Evolutionary conservation across 306 rosid genomes (phyloP).

Genomic region (Rosa lucieae): DNA sequence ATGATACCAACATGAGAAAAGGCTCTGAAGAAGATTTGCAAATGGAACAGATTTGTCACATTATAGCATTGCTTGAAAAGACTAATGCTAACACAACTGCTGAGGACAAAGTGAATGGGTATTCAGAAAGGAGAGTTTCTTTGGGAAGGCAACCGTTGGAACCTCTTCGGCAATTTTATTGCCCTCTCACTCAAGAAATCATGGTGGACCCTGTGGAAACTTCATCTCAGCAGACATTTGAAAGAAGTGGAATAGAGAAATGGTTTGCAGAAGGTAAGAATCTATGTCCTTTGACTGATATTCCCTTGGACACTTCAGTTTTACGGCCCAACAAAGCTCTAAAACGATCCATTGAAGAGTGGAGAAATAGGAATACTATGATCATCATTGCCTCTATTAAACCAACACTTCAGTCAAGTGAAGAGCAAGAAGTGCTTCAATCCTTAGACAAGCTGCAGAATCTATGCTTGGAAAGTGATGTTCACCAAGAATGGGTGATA

Average conservation of each 20-base stretch:
- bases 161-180: conserved; percentile 52
- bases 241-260: conserved; percentile 62
- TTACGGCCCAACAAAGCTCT: conserved; percentile 65
- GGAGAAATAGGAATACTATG: conserved; percentile 65
- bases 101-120: conserved; percentile 42
- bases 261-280: conserved; percentile 62
- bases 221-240: conserved; percentile 59
- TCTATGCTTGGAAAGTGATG: conserved; percentile 51
- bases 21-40: conserved; percentile 42
- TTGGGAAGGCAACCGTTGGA: conserved; percentile 46
- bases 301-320: conserved; percentile 44
- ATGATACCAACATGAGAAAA: conserved; percentile 33
- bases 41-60: conserved; percentile 38
- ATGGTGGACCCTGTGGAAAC: conserved; percentile 85
- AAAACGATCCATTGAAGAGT: conserved; percentile 62
- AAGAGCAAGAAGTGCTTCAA: conserved; percentile 39
- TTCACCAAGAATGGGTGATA: conserved; percentile 55
- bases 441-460: conserved; percentile 40
- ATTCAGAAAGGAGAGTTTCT: conserved; percentile 44
- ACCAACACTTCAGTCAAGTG: conserved; percentile 42
- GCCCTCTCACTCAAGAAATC: conserved; percentile 48
- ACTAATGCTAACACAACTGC: conserved; percentile 40
- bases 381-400: conserved; percentile 47
- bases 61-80: conserved; percentile 42
- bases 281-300: conserved; percentile 54